Evolutionary conservation across 441 rosid species (phyloP), one percentile per base, ranked within the genome.

Genomic region (Breynia disticha): DNA sequence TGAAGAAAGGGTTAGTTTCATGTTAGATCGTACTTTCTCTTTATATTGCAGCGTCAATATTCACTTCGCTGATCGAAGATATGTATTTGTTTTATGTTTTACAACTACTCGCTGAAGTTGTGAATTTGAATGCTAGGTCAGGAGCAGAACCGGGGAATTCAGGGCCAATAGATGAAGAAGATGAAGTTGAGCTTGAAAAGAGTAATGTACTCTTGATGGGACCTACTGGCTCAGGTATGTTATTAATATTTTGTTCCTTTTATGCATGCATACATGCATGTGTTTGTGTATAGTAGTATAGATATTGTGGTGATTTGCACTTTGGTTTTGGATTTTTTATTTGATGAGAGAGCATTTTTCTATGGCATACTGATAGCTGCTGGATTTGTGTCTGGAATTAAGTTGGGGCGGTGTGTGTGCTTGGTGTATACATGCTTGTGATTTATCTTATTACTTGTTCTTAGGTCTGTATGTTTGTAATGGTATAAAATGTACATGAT

Each of bases 181-280:
- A 85, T 46, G 71, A 78, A 28, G 96, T 91, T 17, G 98, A 87
- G 68, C 72, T 91, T 69, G 98, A 91, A 57, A 91, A 91, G 74
- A 91, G 96, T 78, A 91, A 87, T 68, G 96, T 87, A 38, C 95
- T 91, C 52, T 62, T 91, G 76, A 84, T 91, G 81, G 98, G 95
- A 16, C 95, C 98, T 45, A 90, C 98, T 57, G 98, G 98, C 63
- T 90, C 98, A 35, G 96, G 98, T 87, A 74, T 21, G 71, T 16
- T 60, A 11, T 52, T 35, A 52, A 38, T 52, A 24, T 48, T 61
- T 41, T 60, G 39, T 55, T 64, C 9, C 35, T 28, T 4, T 28
- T 9, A 28, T 9, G 35, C 35, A 28, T 9, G 8, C 35, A 28
- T 28, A 28, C 4, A 28, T 5, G 35, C 35, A 28, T 28, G 35